Evolutionary conservation across 305 asterid genomes (phyloP), one percentile per base, ranked within the genome.

Genomic region (Nicotiana rustica): DNA sequence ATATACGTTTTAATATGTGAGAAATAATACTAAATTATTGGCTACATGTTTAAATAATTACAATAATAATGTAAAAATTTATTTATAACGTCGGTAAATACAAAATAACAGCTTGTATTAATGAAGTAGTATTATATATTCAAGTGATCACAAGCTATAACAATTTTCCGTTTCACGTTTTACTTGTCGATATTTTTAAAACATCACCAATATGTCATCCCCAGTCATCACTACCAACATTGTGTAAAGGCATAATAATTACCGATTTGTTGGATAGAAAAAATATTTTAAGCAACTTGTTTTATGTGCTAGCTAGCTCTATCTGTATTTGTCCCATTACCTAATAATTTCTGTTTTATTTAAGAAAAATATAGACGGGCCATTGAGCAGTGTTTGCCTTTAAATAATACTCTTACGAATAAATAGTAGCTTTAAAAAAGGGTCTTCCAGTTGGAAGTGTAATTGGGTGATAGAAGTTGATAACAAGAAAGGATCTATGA

Each of bases 141-240:
- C 6, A 33, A 33, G 25, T n/a, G 6, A 67, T 25, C 29, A 25
- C 73, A 67, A 67, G 4, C 64, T 17, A 67, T 0, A 33, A 33
- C 0, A 19, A 10, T 5, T 31, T 29, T 17, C 2, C 18, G 57
- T 67, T 67, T 67, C 75, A 15, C 29, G 25, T 67, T 35, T 67
- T 67, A 29, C 10, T 12, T n/a, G 0, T 31, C 10, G 18, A 70
- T 70, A 19, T 41, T 71, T 71, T 38, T 19, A 5, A 44, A 19
- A 35, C 78, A 71, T 71, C 78, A 71, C 61, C 38, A 41, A 21
- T 61, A 71, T 71, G 61, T 71, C 78, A 70, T 70, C 36, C 57
- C 36, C 29, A 25, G 29, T 25, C 29, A 25, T 25, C 29, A 25
- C 29, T 25, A 25, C 29, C 29, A 25, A 25, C 29, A 25, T 25